Conservation (phyloP, 805 yeast species). For the Saccharomyces paradoxus region DNA sequence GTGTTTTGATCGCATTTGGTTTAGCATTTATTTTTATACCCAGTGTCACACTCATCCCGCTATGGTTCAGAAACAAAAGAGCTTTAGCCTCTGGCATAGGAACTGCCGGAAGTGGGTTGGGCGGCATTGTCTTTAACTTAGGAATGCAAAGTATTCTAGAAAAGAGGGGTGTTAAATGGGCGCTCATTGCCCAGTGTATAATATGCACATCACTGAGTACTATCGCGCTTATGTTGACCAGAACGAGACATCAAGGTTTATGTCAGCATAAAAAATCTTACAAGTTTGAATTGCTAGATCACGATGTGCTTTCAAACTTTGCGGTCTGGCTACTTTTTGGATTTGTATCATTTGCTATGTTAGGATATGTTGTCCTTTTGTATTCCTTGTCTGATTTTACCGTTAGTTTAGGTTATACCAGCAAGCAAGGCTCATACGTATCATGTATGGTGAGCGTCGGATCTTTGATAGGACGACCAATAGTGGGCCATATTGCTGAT, state of each 20-base stretch:
- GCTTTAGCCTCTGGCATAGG: conserved; percentile 34
- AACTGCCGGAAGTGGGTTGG: conserved; percentile 36
- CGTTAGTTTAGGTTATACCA: conserved; percentile 48
- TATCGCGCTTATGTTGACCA: conserved; percentile 22
- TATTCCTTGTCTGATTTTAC: conserved; percentile 56
- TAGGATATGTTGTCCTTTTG: conserved; percentile 54
- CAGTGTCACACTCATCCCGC: conserved; percentile 42
- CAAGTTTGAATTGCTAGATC: conserved; percentile 36
- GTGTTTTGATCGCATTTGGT: conserved; percentile 45
- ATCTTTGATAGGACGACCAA: conserved; percentile 47
- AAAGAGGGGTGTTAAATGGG: conserved; percentile 28
- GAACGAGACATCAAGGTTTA: conserved; percentile 31
- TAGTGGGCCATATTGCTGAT: conserved; percentile 45
- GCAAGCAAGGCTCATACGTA: conserved; percentile 48
- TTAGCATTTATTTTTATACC: conserved; percentile 44
- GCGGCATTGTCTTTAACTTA: conserved; percentile 37
- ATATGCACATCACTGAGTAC: conserved; percentile 31
- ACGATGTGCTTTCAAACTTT: conserved; percentile 30
- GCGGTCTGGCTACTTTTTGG: conserved; percentile 38
- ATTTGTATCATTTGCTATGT: conserved; percentile 41
- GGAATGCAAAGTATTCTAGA: conserved; percentile 32
- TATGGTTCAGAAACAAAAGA: conserved; percentile 47
- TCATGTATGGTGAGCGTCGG: conserved; percentile 57
- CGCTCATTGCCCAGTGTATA: conserved; percentile 33
- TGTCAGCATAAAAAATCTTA: conserved; percentile 1